phyloP scores from a whole-genome alignment of 495 filamentous ascomycete species.

The Cladorrhinum samala region DNA sequence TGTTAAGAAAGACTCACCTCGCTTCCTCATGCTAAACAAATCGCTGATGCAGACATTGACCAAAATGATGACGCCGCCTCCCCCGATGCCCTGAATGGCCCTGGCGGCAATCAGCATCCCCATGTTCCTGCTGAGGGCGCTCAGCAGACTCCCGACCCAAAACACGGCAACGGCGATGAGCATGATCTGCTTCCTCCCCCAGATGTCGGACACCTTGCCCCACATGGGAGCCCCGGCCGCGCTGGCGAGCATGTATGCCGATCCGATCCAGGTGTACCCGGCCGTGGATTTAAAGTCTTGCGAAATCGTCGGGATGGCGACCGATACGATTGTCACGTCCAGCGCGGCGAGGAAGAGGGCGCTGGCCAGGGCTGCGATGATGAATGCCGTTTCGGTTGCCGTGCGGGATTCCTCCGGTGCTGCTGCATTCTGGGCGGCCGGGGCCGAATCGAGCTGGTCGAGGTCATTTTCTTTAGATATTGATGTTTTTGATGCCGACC shows the following conservation, averaged over 20 bases:
- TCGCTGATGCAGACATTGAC: constrained; percentile 80
- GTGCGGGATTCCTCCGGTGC: constrained; percentile 32
- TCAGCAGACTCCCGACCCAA: constrained; percentile 68
- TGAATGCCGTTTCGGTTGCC: constrained; percentile 27
- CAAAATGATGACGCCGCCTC: constrained; percentile 72
- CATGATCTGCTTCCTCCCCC: constrained; percentile 75
- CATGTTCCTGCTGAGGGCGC: constrained; percentile 60
- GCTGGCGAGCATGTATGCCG: constrained; percentile 63
- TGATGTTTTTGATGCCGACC: background rate
- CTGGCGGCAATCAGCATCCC: constrained; percentile 69
- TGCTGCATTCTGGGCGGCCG: too few relatives aligned
- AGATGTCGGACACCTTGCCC: constrained; percentile 85
- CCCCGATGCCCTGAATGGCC: constrained; percentile 77
- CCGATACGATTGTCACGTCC: constrained; percentile 33
- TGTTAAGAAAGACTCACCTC: constrained; percentile 35
- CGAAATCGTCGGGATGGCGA: constrained; percentile 53
- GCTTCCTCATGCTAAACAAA: constrained; percentile 63
- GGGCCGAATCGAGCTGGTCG: too few relatives aligned
- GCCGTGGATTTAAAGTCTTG: constrained; percentile 54
- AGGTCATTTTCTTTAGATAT: background rate
- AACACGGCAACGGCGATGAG: constrained; percentile 67
- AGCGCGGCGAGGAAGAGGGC: constrained; percentile 52
- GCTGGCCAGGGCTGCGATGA: constrained; percentile 40
- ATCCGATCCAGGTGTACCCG: constrained; percentile 74
- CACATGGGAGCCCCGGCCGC: constrained; percentile 65